Evolutionary conservation across 768 basidiomycete species (phyloP).

Genomic region (Podaxis sp.): DNA sequence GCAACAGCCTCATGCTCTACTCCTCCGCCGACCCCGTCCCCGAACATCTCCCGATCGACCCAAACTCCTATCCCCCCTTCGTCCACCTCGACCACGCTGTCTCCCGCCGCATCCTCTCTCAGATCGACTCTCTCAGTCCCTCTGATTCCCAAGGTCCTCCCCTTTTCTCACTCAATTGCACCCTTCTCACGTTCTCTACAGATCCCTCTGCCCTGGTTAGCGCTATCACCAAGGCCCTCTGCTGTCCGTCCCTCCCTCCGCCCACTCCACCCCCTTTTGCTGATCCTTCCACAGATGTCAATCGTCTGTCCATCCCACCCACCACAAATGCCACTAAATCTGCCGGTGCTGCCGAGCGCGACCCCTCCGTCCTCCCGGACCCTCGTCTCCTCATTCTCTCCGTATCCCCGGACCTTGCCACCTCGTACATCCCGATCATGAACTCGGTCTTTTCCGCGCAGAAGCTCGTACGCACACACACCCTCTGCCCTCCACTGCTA

Average conservation of each 20-base stretch:
- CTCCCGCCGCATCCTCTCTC: constrained; percentile 51
- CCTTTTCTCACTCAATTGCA: too few species aligned
- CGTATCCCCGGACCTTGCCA: constrained; percentile 84
- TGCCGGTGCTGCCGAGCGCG: constrained; percentile 24
- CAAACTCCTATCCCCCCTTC: constrained; percentile 86
- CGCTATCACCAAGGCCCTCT: constrained; percentile 88
- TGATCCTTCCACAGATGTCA: constrained; percentile 29
- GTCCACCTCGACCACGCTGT: constrained; percentile 68
- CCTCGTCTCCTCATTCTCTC: constrained; percentile 65
- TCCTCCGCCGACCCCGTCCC: constrained; percentile 49
- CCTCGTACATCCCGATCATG: constrained; percentile 97
- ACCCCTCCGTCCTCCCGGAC: constrained; percentile 29
- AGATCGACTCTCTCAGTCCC: constrained; percentile 48
- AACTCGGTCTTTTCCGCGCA: constrained; percentile 99
- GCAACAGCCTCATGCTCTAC: constrained; percentile 81
- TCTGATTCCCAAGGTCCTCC: constrained; percentile 15
- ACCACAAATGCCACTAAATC: constrained; percentile 22
- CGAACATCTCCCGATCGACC: constrained; percentile 47
- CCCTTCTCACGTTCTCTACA: constrained; percentile 12
- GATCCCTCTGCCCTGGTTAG: constrained; percentile 76
- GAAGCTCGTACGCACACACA: constrained; percentile 67
- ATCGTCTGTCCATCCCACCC: constrained; percentile 25
- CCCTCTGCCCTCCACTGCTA: constrained; percentile 5
- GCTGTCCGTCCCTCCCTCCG: constrained; percentile 51
- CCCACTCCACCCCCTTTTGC: background rate